Evolutionary conservation across 1,139 yeast genomes (phyloP), one percentile per base, ranked within the genome.

Genomic region (Suhomyces choctaworum): DNA sequence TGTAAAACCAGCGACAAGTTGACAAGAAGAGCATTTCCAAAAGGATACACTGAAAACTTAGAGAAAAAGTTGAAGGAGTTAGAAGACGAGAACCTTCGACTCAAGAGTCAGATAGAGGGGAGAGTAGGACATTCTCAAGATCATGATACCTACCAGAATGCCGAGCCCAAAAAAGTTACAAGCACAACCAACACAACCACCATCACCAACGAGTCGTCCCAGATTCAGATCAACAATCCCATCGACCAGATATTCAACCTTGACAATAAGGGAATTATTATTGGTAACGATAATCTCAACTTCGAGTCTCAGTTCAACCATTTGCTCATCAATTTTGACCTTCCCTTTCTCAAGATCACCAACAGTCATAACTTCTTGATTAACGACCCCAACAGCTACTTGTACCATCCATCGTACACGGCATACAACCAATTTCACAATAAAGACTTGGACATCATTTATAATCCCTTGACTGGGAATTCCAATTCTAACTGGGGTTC

Each of bases 1-100:
- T 84, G 94, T 56, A 73, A 78, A 31, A 82, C 85, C 5, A 76
- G 84, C 42, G 90, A 83, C 57, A 82, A 81, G 52, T 57, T 83
- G 23, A 79, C 88, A 0, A 66, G 94, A 54, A 66, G 88, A 38
- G 71, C 73, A 0, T 70, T 67, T 34, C 76, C 76, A n/a, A 70
- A 69, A 45, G 77, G 76, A 1, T 71, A 84, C 50, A 84, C 94
- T 0, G 87, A 82, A 55, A 79, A 79, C 50, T 60, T 84, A 42
- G 94, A 84, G 51, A 70, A 68, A 36, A 78, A 76, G 49, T 65
- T 84, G 25, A 71, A 76, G 28, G 71, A 70, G 17, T 58, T 83
- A 36, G 89, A 83, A 51, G 75, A 77, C 11, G 87, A 80, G 45
- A 74, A 77, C 44, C 56, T 64, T 36, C 51, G 57, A 37, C 53